phyloP scores from a whole-genome alignment of 2,329 filamentous ascomycete genomes.

The Botryosphaeria dothidea region DNA sequence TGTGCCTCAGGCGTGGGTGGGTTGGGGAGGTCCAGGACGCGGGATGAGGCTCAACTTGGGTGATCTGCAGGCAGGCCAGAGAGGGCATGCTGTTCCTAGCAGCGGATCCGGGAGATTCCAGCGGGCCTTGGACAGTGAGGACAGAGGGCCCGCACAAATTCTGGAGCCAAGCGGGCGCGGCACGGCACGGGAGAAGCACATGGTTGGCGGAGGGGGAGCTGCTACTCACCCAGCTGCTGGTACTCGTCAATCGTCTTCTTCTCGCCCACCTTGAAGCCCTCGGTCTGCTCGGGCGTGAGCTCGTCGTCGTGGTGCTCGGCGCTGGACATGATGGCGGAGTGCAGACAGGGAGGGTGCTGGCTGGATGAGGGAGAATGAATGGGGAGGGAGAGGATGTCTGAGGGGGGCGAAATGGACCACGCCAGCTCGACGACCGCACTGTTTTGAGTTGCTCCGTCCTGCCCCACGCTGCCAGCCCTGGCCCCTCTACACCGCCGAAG shows the following conservation, averaged over 20 bases:
- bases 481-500: constrained; percentile 11
- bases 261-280: constrained; percentile 97
- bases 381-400: not conserved
- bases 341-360: constrained; percentile 16
- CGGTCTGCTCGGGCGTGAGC: constrained; percentile 80
- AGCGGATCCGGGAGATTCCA: constrained; percentile 1
- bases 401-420: constrained; percentile 4
- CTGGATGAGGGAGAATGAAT: constrained; percentile 2
- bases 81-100: not conserved
- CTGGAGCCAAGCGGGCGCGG: constrained; percentile 1
- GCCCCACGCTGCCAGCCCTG: constrained; percentile 13
- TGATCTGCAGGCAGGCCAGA: constrained; percentile 2
- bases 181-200: constrained; percentile 5
- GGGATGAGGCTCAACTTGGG: constrained; percentile 1
- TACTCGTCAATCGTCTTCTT: constrained; percentile 98
- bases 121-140: not conserved
- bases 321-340: constrained; percentile 28
- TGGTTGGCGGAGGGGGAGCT: not conserved
- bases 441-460: constrained; percentile 17
- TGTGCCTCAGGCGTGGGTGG: not conserved
- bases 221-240: constrained; percentile 79
- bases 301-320: constrained; percentile 65
- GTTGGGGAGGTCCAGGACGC: constrained; percentile 8
- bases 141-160: not conserved
- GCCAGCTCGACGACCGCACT: constrained; percentile 13